Evolutionary conservation across 1,284 basidiomycete species (phyloP), one percentile per base, ranked within the genome.

Genomic region (Fistulina hepatica): DNA sequence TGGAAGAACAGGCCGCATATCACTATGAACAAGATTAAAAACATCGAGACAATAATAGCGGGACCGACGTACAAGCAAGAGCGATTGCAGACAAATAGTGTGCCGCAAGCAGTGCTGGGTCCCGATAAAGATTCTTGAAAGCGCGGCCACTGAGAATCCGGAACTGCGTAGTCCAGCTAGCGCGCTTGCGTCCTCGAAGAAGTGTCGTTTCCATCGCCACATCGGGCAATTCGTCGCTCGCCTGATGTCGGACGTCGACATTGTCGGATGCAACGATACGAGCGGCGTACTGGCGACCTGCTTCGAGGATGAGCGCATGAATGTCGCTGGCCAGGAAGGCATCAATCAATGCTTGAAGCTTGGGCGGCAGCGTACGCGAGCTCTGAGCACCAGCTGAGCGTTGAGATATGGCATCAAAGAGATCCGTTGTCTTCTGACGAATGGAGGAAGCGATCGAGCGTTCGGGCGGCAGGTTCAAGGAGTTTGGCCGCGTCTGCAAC

Each of bases 111-210:
- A 97, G 61, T 41, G 92, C 81, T 0, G 94, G 93, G 54, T 98
- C 92, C 24, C 94, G 76, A 56, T 93, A 92, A 42, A 97, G 60
- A 55, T 97, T 97, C 73, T 97, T 97, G 70, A 97, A 98, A n/a
- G 93, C 92, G 41, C 94, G 62, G 16, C 92, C 91, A 51, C 88
- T 93, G 49, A 98, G 59, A 44, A 97, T 91, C 53, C 73, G 73
- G 56, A 98, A 95, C 62, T 98, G 94, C 15, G 83, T 92, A 41
- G 70, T 69, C 70, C 81, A 90, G 44, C 72, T 81, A 3, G 92
- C 94, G 42, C 89, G 73, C 59, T 83, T 81, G 53, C 88, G 76
- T 3, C 85, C 85, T 21, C 81, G 64, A 48, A 93, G 58, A 39
- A 85, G 54, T 34, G 67, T 65, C 31, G 71, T 81, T 55, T 83